Evolutionary conservation across 2,329 filamentous ascomycete genomes (phyloP), one percentile per base, ranked within the genome.

Genomic region (Ophiocordyceps camponoti-rufipedis): DNA sequence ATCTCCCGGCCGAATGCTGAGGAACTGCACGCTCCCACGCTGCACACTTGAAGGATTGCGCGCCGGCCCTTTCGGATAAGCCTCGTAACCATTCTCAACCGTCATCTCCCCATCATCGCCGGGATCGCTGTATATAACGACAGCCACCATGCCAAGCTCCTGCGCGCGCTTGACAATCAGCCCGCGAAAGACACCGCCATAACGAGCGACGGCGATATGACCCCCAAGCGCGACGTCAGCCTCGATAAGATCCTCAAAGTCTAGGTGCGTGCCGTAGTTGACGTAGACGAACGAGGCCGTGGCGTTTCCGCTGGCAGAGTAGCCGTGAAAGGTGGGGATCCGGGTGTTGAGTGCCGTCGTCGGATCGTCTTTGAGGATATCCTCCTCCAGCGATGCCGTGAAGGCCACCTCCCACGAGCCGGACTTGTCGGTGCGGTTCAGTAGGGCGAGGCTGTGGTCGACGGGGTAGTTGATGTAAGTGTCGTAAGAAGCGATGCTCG

Each of bases 121-220:
- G 1, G 89, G 89, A 58, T 96, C 89, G 41, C 72, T 81, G 64
- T 89, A 96, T 43, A 95, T 75, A 43, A 95, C 67, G 12, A 76
- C 71, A n/a, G 87, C 89, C 41, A 91, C 68, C 75, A 91, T 89
- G 33, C 88, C 89, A 16, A 94, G 69, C 54, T 95, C 86, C 61
- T 94, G 83, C 1, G 89, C 89, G 44, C 87, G 77, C 69, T 94
- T 94, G 47, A 95, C 78, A 62, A 95, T 96, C 50, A 96, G 70
- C 1, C 88, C 89, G 45, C 89, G 75, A 68, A 95, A 94, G 49
- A 89, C 79, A 42, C 75, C 71, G 14, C 89, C 89, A 58, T 96
- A 95, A 56, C 83, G 87, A 41, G 75, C 81, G 49, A 96, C 67
- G 2, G 85, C 87, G 52, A 96, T 89, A 63, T 94, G 94, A 43